Percentiles rank a stretch among this genome's conserved stretches.
These are phyloP conservation scores for Biscogniauxia sp. DNA, from an alignment of 2,329 filamentous ascomycete genomes.

Conservation along the genomic window DNA sequence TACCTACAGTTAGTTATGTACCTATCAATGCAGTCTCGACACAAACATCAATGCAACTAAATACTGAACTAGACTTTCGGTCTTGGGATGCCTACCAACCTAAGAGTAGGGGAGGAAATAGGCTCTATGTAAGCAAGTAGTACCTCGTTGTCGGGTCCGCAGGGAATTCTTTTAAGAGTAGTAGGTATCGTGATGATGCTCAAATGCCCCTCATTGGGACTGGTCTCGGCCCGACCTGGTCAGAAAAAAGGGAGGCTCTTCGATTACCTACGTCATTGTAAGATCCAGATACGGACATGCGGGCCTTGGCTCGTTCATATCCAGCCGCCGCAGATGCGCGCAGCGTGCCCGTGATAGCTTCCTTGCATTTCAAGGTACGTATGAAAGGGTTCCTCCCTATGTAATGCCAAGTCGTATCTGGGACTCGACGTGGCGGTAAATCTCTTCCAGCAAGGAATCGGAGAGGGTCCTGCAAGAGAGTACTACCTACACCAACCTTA, in stretches of 20 bases:
- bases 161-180: neutral
- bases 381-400: neutral
- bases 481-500: too few species aligned
- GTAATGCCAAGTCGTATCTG: neutral
- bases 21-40: constrained; percentile 3
- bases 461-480: neutral
- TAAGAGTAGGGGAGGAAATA: neutral
- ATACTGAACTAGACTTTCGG: constrained; percentile 6
- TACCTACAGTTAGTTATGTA: constrained; percentile 8
- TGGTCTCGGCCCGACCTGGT: constrained; percentile 5
- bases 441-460: neutral
- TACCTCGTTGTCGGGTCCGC: neutral
- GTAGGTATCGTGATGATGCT: neutral
- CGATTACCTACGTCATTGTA: constrained; percentile 14
- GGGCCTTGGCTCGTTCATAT: constrained; percentile 7
- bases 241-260: constrained; percentile 2
- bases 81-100: neutral
- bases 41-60: too few species aligned
- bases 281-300: constrained; percentile 7
- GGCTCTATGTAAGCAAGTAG: neutral
- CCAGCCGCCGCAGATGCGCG: constrained; percentile 11
- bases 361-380: neutral
- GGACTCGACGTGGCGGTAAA: neutral
- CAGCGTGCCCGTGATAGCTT: neutral
- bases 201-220: neutral